phyloP scores from a whole-genome alignment of 768 basidiomycete species.

The Tricholoma terreum region DNA sequence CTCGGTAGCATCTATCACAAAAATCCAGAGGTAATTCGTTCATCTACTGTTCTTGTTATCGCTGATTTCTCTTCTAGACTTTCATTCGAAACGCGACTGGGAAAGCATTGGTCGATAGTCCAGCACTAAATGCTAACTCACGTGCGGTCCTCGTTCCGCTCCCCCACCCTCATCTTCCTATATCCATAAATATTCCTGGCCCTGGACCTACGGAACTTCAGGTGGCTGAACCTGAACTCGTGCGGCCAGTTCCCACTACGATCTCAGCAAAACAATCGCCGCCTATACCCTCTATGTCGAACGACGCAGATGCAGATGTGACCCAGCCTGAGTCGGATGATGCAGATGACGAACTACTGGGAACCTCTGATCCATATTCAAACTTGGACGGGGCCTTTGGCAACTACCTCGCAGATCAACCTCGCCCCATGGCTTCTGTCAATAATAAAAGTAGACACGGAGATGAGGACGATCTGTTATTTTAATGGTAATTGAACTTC shows the following conservation, averaged over 20 bases:
- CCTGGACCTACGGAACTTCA: constrained; percentile 59
- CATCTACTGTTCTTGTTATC: not conserved
- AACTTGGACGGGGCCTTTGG: constrained; percentile 77
- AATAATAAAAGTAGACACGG: constrained; percentile 37
- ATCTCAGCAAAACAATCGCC: constrained; percentile 30
- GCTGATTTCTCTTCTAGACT: constrained; percentile 46
- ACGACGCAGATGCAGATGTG: constrained; percentile 25
- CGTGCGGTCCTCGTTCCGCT: constrained; percentile 67
- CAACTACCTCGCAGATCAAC: constrained; percentile 69
- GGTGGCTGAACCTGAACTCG: constrained; percentile 17
- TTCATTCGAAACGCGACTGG: constrained; percentile 91
- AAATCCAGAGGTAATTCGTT: constrained; percentile 75
- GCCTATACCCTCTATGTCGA: constrained; percentile 26
- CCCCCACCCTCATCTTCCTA: constrained; percentile 48
- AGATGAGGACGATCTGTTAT: constrained; percentile 67
- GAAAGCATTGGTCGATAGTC: constrained; percentile 80
- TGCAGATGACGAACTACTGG: constrained; percentile 40
- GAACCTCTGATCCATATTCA: constrained; percentile 72
- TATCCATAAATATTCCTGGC: constrained; percentile 51
- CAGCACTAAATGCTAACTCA: constrained; percentile 83
- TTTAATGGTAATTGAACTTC: constrained; percentile 30
- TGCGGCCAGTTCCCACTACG: constrained; percentile 21
- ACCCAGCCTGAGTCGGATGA: constrained; percentile 27
- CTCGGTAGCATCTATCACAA: constrained; percentile 97
- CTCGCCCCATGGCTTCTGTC: constrained; percentile 54